A percentile compares a stretch with the other conserved stretches of the same genome.
Conservation (phyloP, 495 filamentous ascomycete species). For the Lasiosphaeria miniovina region DNA sequence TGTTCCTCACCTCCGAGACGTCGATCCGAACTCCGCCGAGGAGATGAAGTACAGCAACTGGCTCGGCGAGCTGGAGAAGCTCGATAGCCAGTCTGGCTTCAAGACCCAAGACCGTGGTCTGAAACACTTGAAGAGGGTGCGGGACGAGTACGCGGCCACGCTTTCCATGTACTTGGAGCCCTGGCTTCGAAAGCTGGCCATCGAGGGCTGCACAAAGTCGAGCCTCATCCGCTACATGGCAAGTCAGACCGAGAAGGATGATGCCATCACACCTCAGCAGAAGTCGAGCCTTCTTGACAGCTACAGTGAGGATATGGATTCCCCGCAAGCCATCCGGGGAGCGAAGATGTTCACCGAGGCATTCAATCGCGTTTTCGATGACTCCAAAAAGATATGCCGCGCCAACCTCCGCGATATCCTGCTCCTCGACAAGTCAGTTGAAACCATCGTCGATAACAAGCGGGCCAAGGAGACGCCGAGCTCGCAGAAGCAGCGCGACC, state of each 20-base stretch:
- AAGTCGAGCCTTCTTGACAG: slow-evolving; percentile 41
- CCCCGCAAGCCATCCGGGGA: slow-evolving; percentile 32
- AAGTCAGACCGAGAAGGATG: slow-evolving; percentile 32
- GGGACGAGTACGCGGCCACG: slow-evolving; percentile 42
- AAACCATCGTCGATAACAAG: slow-evolving; percentile 44
- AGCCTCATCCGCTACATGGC: slow-evolving; percentile 45
- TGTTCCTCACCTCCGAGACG: slow-evolving; percentile 46
- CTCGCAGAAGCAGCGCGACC: slow-evolving; percentile 22
- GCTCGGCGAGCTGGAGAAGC: slow-evolving; percentile 47
- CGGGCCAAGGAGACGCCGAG: slow-evolving; percentile 43
- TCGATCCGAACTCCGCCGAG: slow-evolving; percentile 41
- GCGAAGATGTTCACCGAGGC: slow-evolving; percentile 43
- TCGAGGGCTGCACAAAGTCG: slow-evolving; percentile 42
- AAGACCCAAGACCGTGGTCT: slow-evolving; percentile 39
- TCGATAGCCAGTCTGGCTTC: slow-evolving; percentile 48
- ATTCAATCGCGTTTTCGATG: slow-evolving; percentile 43
- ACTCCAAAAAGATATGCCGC: slow-evolving; percentile 17
- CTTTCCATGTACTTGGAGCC: slow-evolving; percentile 43
- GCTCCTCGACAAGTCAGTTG: slow-evolving; percentile 42
- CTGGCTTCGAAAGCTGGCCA: slow-evolving; percentile 41
- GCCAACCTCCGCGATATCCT: slow-evolving; percentile 43
- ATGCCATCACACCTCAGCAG: slow-evolving; percentile 45
- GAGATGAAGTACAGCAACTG: slow-evolving; percentile 43
- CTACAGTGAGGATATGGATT: slow-evolving; percentile 31
- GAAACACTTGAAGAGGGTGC: slow-evolving; percentile 37